These are phyloP conservation scores for Pseudomassariella vexata DNA, from an alignment of 2,329 filamentous ascomycete genomes.

Conservation along the genomic window DNA sequence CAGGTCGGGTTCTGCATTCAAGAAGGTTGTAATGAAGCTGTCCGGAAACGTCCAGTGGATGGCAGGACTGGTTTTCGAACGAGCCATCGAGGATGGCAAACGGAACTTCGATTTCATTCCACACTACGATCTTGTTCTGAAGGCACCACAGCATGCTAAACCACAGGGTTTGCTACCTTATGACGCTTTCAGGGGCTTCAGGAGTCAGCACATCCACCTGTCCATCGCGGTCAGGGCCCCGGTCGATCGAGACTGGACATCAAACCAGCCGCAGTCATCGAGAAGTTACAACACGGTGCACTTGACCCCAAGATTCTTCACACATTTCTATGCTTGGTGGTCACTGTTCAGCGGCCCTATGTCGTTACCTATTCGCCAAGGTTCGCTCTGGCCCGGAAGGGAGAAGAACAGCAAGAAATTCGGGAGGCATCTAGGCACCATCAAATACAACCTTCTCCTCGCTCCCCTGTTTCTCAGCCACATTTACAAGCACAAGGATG, in stretches of 20 bases:
- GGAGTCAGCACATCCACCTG: constrained; percentile 93
- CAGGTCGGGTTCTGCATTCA: constrained; percentile 78
- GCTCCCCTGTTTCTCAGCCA: constrained; percentile 93
- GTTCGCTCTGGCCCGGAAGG: constrained; percentile 80
- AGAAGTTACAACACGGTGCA: constrained; percentile 96
- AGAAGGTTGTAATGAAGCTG: constrained; percentile 98
- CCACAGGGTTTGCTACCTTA: constrained; percentile 55
- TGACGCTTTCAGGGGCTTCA: constrained; percentile 94
- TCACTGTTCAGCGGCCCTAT: constrained; percentile 91
- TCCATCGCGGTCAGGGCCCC: constrained; percentile 89
- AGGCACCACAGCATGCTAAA: constrained; percentile 70
- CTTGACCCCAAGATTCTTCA: constrained; percentile 91
- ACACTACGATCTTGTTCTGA: constrained; percentile 86
- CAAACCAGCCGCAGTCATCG: constrained; percentile 68
- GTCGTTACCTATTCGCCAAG: constrained; percentile 91
- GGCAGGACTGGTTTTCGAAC: constrained; percentile 86
- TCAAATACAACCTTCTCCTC: constrained; percentile 92
- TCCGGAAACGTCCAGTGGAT: constrained; percentile 94
- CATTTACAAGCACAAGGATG: constrained; percentile 97
- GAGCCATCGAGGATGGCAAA: constrained; percentile 63
- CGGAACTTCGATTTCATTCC: constrained; percentile 85
- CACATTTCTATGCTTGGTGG: constrained; percentile 98
- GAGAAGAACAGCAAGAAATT: constrained; percentile 99
- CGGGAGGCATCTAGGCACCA: constrained; percentile 90
- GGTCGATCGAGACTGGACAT: constrained; percentile 78